Evolutionary conservation across 768 basidiomycete genomes (phyloP), one percentile per base, ranked within the genome.

Genomic region (Sutorius australiensis): DNA sequence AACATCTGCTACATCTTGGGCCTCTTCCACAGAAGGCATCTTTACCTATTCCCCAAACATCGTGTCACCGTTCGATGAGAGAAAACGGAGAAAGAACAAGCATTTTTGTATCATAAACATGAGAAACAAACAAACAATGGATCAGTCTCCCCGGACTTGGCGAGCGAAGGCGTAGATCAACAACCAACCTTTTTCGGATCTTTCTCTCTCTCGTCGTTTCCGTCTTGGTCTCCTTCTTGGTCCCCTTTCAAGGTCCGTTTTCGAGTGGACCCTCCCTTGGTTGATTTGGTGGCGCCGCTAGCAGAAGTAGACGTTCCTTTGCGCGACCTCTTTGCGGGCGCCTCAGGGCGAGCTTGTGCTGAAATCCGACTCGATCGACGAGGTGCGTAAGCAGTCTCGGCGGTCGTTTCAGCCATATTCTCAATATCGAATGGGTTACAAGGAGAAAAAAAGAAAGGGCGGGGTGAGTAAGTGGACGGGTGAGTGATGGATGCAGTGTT

Each of bases 341-440:
- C 60, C 16, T 73, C 68, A n/a, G 68, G 65, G 50, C 72, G 74
- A 33, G 77, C 76, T 53, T 77, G 75, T 6, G 77, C 66, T 4
- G 81, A 79, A 51, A 85, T 77, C 47, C 84, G 71, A 14, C 76
- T 74, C 5, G 84, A 87, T 51, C 84, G 75, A 54, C 83, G 73
- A 9, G 79, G 77, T 13, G 57, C n/a, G 3, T 44, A 17, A 31
- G 77, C 73, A 14, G 17, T n/a, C 3, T 64, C 62, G 6, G 24
- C 14, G 1, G 33, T 34, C 6, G 14, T 3, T 39, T 57, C 61
- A 31, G 52, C 46, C 63, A 66, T 65, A 32, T 24, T 24, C 1
- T 16, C 12, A 33, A 17, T 27, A 27, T 28, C 32, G 24, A 27
- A n/a, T 10, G 11, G 34, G 2, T 19, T 3, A 46, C 13, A 7